Conservation (phyloP, 108 stramenopile species). For the Fragilaria crotonensis region DNA sequence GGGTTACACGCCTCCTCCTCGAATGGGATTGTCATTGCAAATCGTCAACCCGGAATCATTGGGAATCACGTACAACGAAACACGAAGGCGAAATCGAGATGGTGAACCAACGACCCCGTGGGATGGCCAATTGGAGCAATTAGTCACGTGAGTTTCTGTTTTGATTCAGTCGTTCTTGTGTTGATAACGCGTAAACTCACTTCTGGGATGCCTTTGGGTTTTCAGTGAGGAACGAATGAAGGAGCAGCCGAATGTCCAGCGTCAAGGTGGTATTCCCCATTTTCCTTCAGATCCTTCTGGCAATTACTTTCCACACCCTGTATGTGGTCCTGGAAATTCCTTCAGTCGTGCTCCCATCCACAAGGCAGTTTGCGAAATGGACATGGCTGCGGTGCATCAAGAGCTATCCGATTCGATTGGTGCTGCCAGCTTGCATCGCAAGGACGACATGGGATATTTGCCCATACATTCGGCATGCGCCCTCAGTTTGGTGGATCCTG, state of each 20-base stretch:
- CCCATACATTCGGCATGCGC: constrained; percentile 68
- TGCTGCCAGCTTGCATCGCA: constrained; percentile 21
- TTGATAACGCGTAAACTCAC: too few species aligned
- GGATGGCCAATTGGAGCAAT: constrained; percentile 75
- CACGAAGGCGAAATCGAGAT: constrained; percentile 7
- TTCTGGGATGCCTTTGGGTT: too few species aligned
- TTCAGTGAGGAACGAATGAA: too few species aligned
- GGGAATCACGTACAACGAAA: constrained; percentile 26
- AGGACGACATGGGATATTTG: constrained; percentile 50
- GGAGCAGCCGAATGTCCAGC: too few species aligned
- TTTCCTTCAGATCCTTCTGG: too few species aligned
- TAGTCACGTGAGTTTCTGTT: too few species aligned
- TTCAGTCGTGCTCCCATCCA: constrained; percentile 48
- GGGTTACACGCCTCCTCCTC: neutral
- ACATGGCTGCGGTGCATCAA: constrained; percentile 37
- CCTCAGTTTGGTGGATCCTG: constrained; percentile 41
- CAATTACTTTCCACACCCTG: constrained; percentile 11
- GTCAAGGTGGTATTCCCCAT: too few species aligned
- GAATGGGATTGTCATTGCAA: constrained; percentile 41
- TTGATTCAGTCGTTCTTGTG: too few species aligned
- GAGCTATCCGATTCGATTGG: constrained; percentile 20
- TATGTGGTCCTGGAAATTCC: constrained; percentile 25
- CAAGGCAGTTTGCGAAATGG: constrained; percentile 62
- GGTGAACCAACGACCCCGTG: constrained; percentile 74
- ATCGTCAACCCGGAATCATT: constrained; percentile 81